Evolutionary conservation across 352 stramenopile species (phyloP).

Genomic region (Phytopythium montanum): DNA sequence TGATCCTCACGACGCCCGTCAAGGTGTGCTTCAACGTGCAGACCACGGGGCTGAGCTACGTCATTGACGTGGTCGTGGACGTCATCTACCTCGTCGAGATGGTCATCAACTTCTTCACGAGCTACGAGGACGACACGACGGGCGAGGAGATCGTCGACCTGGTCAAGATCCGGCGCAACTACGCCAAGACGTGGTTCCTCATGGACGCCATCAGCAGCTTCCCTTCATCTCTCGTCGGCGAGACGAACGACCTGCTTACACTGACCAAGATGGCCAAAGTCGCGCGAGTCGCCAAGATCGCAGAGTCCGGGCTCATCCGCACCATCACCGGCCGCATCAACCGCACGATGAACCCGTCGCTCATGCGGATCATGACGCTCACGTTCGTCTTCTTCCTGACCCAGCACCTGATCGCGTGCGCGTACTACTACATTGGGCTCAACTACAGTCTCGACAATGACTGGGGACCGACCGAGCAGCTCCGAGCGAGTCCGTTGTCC

Average conservation of each 20-base stretch:
- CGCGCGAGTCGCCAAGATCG: slow-evolving; percentile 48
- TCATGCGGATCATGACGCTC: slow-evolving; percentile 67
- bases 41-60: slow-evolving; percentile 24
- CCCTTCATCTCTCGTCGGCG: slow-evolving; percentile 33
- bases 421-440: slow-evolving; percentile 59
- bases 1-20: slow-evolving; percentile 49
- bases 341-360: slow-evolving; percentile 59
- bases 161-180: slow-evolving; percentile 48
- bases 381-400: slow-evolving; percentile 66
- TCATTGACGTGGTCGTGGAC: slow-evolving; percentile 46
- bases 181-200: slow-evolving; percentile 51
- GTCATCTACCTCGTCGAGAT: slow-evolving; percentile 56
- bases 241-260: slow-evolving; percentile 26
- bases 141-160: slow-evolving; percentile 60
- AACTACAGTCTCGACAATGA: slow-evolving; percentile 35
- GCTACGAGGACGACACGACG: slow-evolving; percentile 55
- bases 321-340: slow-evolving; percentile 48
- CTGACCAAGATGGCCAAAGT: slow-evolving; percentile 61
- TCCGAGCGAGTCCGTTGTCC: slow-evolving; percentile 24
- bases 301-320: slow-evolving; percentile 45
- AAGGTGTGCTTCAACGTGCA: slow-evolving; percentile 51
- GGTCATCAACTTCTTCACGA: slow-evolving; percentile 60
- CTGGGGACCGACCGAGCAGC: slow-evolving; percentile 33
- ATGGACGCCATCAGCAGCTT: slow-evolving; percentile 56
- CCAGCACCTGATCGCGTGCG: slow-evolving; percentile 74